These are phyloP conservation scores for Dendrothele bispora DNA, from an alignment of 768 basidiomycete species.

Conservation along the genomic window DNA sequence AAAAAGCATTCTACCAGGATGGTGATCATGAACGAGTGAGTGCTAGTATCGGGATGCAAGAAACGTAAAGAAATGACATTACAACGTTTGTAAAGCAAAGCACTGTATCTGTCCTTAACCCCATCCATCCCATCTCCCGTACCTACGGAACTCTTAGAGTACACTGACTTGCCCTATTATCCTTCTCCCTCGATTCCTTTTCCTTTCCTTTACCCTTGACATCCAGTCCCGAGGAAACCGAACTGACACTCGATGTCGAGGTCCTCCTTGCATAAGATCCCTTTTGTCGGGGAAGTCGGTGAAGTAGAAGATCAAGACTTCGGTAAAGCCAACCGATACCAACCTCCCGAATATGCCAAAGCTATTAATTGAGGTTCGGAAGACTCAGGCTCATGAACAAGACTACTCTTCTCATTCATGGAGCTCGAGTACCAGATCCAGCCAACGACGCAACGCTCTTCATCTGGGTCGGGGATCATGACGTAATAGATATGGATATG, in stretches of 20 bases:
- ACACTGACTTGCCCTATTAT: constrained; percentile 66
- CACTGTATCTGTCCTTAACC: too few relatives aligned
- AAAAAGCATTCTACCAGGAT: too few relatives aligned
- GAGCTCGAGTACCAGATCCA: too few relatives aligned
- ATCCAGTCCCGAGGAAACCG: constrained; percentile 38
- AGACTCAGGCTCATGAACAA: constrained; percentile 26
- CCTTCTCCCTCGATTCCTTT: too few relatives aligned
- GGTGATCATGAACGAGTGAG: too few relatives aligned
- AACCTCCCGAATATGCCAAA: constrained; percentile 85
- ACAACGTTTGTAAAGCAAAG: too few relatives aligned
- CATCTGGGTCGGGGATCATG: constrained; percentile 63
- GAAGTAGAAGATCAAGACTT: constrained; percentile 20
- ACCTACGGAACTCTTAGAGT: constrained; percentile 77
- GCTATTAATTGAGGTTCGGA: constrained; percentile 77
- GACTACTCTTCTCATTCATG: too few relatives aligned
- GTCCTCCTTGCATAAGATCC: constrained; percentile 36
- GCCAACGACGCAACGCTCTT: constrained; percentile 82
- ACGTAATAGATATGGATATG: constrained; percentile 70
- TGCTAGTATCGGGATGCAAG: too few relatives aligned
- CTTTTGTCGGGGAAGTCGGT: constrained; percentile 23
- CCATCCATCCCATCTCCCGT: constrained; percentile 84
- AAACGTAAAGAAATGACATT: too few relatives aligned
- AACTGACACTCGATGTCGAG: constrained; percentile 57
- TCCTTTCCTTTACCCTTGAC: constrained; percentile 61
- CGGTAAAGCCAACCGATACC: constrained; percentile 83